Conservation (phyloP, 352 stramenopile genomes). For the Pythium aquatile region DNA sequence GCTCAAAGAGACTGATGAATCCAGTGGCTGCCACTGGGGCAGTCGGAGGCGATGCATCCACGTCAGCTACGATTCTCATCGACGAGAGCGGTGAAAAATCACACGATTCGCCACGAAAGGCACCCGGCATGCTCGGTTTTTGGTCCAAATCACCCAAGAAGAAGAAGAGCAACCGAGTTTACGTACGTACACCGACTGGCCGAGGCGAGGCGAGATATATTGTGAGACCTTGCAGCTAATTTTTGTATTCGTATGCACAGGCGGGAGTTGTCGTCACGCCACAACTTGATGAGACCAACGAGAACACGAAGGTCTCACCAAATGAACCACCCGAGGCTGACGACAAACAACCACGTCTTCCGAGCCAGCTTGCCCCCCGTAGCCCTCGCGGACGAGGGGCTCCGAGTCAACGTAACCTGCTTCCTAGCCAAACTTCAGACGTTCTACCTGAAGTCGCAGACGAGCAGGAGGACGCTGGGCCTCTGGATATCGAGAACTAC, state of each 20-base stretch:
- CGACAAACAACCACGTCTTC: neutral
- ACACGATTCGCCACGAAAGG: neutral
- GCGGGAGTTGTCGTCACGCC: slow-evolving; percentile 14
- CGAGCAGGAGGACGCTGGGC: slow-evolving; percentile 12
- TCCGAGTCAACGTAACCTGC: neutral
- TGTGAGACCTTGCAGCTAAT: no score
- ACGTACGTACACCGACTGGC: slow-evolving; percentile 11
- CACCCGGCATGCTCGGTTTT: neutral
- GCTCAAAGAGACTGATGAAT: neutral
- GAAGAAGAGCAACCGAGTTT: slow-evolving; percentile 22
- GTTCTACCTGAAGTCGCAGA: neutral
- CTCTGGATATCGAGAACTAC: slow-evolving; percentile 45
- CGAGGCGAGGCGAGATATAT: no score
- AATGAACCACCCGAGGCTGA: neutral
- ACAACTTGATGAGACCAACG: slow-evolving; percentile 12
- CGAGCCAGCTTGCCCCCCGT: neutral
- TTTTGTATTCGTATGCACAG: neutral
- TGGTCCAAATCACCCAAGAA: slow-evolving; percentile 7
- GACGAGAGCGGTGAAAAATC: neutral
- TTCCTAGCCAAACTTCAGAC: neutral
- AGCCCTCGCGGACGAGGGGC: neutral
- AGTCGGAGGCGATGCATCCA: neutral
- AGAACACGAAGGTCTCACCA: neutral
- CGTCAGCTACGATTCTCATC: slow-evolving; percentile 9
- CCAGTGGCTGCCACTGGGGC: no score